phyloP scores from a whole-genome alignment of 179 eudicot species.

The Gypsophila paniculata region DNA sequence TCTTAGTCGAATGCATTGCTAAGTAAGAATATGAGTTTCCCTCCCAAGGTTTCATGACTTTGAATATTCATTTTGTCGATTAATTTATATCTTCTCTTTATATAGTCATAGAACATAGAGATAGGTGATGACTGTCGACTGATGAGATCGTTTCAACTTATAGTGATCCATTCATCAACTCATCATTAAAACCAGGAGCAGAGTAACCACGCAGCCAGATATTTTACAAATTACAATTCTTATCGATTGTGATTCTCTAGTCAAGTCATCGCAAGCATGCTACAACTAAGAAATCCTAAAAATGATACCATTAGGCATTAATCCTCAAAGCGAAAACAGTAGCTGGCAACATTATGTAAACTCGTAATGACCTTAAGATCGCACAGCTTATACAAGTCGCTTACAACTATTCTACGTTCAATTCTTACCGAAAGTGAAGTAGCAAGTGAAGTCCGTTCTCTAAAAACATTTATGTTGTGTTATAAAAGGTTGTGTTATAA shows the following conservation, averaged over 20 bases:
- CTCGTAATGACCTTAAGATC: background rate
- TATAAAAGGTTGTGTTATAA: background rate
- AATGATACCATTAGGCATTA: background rate
- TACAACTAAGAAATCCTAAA: background rate
- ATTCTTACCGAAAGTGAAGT: background rate
- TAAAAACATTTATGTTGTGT: background rate
- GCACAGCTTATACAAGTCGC: background rate
- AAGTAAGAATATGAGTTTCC: background rate
- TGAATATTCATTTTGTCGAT: background rate
- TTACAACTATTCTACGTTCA: background rate
- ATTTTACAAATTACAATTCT: background rate
- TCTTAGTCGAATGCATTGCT: background rate
- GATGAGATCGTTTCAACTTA: background rate
- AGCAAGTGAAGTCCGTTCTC: background rate
- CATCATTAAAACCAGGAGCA: background rate
- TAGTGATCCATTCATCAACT: background rate
- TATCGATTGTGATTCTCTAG: background rate
- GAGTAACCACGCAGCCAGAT: background rate
- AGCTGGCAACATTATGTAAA: background rate
- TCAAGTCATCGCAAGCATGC: background rate
- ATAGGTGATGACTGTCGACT: background rate
- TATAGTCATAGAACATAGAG: background rate
- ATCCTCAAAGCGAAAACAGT: background rate
- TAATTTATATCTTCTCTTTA: background rate
- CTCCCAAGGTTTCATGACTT: background rate